phyloP scores from a whole-genome alignment of 306 rosid genomes.

The Gleditsia sinensis region DNA sequence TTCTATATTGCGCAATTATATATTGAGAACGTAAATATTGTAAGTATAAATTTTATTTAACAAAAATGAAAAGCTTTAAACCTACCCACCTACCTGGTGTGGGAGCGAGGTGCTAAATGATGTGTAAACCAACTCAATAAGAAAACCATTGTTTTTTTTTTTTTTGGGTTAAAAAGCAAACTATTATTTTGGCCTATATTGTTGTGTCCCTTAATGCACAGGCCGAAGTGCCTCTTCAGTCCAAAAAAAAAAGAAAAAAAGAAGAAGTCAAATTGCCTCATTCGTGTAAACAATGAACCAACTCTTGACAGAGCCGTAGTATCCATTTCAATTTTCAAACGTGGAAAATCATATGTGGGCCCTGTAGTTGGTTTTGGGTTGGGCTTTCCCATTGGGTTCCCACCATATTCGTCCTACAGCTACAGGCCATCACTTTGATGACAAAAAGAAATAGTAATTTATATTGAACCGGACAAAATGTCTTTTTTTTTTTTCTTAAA shows the following conservation, averaged over 20 bases:
- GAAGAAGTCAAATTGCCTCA: background rate
- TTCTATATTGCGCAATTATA: background rate
- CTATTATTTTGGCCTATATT: background rate
- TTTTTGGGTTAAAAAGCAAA: too few relatives aligned
- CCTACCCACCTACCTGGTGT: background rate
- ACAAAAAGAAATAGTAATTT: background rate
- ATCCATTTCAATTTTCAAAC: background rate
- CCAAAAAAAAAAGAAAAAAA: too few relatives aligned
- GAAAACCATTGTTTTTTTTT: too few relatives aligned
- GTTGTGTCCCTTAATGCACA: background rate
- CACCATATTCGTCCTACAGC: background rate
- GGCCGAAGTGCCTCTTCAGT: background rate
- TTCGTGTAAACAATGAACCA: background rate
- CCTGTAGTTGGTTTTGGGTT: background rate
- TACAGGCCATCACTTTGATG: too few relatives aligned
- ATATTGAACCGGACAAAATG: background rate
- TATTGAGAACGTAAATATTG: background rate
- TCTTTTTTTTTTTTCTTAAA: too few relatives aligned
- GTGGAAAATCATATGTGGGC: slow-evolving; percentile 7
- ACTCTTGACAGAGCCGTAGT: too few relatives aligned
- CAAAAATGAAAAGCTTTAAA: too few relatives aligned
- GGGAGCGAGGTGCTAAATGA: background rate
- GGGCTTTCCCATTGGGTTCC: slow-evolving; percentile 17
- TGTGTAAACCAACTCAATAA: background rate
- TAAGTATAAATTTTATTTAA: too few relatives aligned